Conservation (phyloP, 306 rosid species). For the Sicyos baderoa region DNA sequence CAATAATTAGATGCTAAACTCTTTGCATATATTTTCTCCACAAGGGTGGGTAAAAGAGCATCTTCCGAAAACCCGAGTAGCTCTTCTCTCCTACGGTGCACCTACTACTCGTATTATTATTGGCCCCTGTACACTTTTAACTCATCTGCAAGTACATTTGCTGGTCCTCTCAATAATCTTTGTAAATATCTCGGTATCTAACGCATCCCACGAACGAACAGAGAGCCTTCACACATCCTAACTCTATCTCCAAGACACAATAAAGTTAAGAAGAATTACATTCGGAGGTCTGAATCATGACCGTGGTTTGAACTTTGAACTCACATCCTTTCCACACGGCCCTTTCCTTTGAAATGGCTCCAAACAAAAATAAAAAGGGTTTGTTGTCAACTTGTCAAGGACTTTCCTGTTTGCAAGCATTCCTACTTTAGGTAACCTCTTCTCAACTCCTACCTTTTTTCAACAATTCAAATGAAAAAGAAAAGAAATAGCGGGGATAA, state of each 20-base stretch:
- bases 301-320: neutral
- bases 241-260: neutral
- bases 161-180: slow-evolving; percentile 5
- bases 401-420: slow-evolving; percentile 12
- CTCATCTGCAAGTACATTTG: slow-evolving; percentile 14
- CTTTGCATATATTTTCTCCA: neutral
- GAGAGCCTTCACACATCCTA: neutral
- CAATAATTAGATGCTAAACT: neutral
- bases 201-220: neutral
- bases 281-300: neutral
- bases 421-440: neutral
- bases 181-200: neutral
- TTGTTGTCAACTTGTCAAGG: neutral
- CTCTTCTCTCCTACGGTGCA: neutral
- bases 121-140: neutral
- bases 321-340: neutral
- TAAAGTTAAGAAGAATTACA: neutral
- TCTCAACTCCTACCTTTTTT: neutral
- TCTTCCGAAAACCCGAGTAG: neutral
- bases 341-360: neutral
- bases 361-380: neutral
- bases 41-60: neutral
- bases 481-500: neutral
- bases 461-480: slow-evolving; percentile 5
- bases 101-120: slow-evolving; percentile 6